Evolutionary conservation across 352 stramenopile genomes (phyloP).

Genomic region (Bremia lactucae): DNA sequence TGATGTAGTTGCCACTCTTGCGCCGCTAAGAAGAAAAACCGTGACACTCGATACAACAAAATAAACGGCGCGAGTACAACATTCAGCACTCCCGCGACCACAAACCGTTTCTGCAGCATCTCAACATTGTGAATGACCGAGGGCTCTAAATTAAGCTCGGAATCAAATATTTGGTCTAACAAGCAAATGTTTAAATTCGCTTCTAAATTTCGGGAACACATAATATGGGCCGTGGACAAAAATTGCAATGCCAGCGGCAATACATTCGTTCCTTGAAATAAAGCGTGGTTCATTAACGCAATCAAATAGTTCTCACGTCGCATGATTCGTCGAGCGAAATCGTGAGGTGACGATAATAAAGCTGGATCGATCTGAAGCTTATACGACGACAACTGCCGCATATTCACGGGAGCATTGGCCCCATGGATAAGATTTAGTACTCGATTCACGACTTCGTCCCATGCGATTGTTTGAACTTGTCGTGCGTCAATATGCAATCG

Average conservation of each 20-base stretch:
- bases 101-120: slow-evolving; percentile 88
- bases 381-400: slow-evolving; percentile 79
- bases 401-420: slow-evolving; percentile 66
- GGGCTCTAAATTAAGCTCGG: slow-evolving; percentile 62
- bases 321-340: slow-evolving; percentile 95
- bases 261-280: slow-evolving; percentile 85
- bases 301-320: slow-evolving; percentile 98
- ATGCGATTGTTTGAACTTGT: slow-evolving; percentile 77
- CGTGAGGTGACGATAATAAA: slow-evolving; percentile 66
- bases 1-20: slow-evolving; percentile 91
- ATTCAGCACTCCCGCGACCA: slow-evolving; percentile 90
- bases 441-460: slow-evolving; percentile 85
- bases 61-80: slow-evolving; percentile 95
- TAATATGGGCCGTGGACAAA: slow-evolving; percentile 60
- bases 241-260: slow-evolving; percentile 67
- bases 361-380: slow-evolving; percentile 72
- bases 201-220: slow-evolving; percentile 88
- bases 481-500: slow-evolving; percentile 82
- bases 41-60: slow-evolving; percentile 92
- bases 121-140: slow-evolving; percentile 86
- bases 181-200: slow-evolving; percentile 93
- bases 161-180: slow-evolving; percentile 95
- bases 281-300: slow-evolving; percentile 91
- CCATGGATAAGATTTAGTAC: slow-evolving; percentile 64
- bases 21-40: slow-evolving; percentile 94